Conservation (phyloP, 306 rosid species). For the Dalbergia cochinchinensis region DNA sequence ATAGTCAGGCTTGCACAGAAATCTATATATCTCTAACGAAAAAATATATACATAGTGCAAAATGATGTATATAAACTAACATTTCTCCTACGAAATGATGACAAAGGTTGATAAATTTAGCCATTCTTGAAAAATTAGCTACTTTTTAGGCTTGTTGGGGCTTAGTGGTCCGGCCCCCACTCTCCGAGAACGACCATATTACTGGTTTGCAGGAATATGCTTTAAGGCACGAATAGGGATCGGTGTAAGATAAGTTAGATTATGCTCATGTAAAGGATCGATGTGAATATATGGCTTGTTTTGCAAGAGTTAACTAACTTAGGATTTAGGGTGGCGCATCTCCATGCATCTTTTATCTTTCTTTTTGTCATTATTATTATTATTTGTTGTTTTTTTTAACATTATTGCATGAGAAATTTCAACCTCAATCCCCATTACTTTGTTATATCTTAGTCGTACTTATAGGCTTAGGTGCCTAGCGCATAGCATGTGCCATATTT, state of each 20-base stretch:
- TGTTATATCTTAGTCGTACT: not conserved
- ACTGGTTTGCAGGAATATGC: slow-evolving; percentile 39
- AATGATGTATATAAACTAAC: slow-evolving; percentile 30
- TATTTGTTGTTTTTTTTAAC: not conserved
- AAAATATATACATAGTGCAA: not conserved
- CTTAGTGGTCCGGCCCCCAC: slow-evolving; percentile 40
- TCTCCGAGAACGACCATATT: slow-evolving; percentile 37
- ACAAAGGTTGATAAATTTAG: slow-evolving; percentile 30
- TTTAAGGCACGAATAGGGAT: slow-evolving; percentile 31
- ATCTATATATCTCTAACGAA: not conserved
- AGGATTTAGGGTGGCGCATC: slow-evolving; percentile 1
- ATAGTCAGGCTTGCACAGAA: slow-evolving; percentile 12
- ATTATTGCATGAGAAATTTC: slow-evolving; percentile 40
- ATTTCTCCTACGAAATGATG: slow-evolving; percentile 37
- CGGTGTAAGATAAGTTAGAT: slow-evolving; percentile 41
- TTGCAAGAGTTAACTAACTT: slow-evolving; percentile 26
- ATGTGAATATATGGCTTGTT: slow-evolving; percentile 3
- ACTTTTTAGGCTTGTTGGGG: slow-evolving; percentile 10
- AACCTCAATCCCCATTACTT: slow-evolving; percentile 1
- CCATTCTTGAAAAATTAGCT: not conserved
- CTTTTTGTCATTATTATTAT: not conserved
- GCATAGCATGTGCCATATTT: slow-evolving; percentile 39
- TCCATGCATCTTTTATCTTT: slow-evolving; percentile 21
- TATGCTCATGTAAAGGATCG: slow-evolving; percentile 29
- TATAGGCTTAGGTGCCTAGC: slow-evolving; percentile 34